Percentiles rank a stretch among this genome's conserved stretches.
phyloP scores from a whole-genome alignment of 2,329 filamentous ascomycete genomes.

The Fusarium scirpi region DNA sequence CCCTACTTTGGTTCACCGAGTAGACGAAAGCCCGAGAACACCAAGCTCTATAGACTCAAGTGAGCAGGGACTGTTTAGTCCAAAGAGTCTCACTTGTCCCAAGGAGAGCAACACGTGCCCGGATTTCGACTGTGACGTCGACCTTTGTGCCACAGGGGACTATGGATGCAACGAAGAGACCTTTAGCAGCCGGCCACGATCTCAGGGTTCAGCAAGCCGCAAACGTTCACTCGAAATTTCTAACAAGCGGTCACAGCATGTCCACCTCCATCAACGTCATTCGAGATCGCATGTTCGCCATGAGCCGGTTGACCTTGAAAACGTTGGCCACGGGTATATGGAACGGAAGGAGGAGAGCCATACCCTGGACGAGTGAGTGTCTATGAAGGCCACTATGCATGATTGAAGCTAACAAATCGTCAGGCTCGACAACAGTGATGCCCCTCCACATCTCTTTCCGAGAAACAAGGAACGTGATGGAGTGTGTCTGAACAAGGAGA shows the following conservation, averaged over 20 bases:
- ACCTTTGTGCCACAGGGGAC: constrained; percentile 6
- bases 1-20: not conserved
- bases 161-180: not conserved
- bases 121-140: constrained; percentile 3
- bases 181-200: not conserved
- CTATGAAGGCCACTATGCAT: constrained; percentile 1
- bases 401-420: constrained; percentile 2
- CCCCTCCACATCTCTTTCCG: not conserved
- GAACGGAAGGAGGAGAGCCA: constrained; percentile 2
- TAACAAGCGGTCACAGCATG: constrained; percentile 1
- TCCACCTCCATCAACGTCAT: not conserved
- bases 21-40: constrained; percentile 2
- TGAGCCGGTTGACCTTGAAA: not conserved
- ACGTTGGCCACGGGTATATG: not conserved
- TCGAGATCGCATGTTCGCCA: constrained; percentile 3
- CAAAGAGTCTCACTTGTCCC: constrained; percentile 1
- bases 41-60: not conserved
- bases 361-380: not conserved
- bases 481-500: not conserved
- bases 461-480: not conserved
- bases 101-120: constrained; percentile 3
- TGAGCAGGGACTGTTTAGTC: not conserved
- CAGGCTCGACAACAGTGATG: constrained; percentile 4
- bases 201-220: not conserved
- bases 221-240: constrained; percentile 5